Percentiles rank a stretch among this genome's conserved stretches.
phyloP scores from a whole-genome alignment of 345 rosid genomes.

The Salix koriyanagi region DNA sequence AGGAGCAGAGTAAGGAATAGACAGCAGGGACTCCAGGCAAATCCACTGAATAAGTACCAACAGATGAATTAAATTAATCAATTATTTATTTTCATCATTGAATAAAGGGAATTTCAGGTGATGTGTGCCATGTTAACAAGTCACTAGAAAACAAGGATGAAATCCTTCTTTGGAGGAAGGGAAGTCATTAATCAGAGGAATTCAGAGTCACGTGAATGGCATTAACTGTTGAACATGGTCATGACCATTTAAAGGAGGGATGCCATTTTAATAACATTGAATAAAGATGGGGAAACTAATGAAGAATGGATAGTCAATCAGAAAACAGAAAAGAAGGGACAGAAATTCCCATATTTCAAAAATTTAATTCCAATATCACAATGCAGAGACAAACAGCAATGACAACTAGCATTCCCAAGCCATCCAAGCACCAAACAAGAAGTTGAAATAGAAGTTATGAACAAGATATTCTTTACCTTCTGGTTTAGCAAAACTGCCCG shows the following conservation, averaged over 20 bases:
- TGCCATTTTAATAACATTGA: background rate
- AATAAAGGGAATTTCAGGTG: no score
- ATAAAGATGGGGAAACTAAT: background rate
- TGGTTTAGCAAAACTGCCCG: constrained; percentile 73
- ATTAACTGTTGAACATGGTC: background rate
- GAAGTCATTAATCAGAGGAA: background rate
- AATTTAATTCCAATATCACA: background rate
- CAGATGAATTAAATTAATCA: constrained; percentile 3
- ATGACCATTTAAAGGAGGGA: background rate
- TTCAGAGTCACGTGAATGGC: background rate
- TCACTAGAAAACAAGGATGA: no score
- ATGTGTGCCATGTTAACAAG: no score
- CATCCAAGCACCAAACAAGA: background rate
- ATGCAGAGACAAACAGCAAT: background rate
- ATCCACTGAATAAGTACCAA: constrained; percentile 56
- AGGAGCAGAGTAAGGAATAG: constrained; percentile 45
- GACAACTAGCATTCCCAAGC: background rate
- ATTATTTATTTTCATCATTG: background rate
- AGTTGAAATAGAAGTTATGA: background rate
- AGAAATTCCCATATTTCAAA: background rate
- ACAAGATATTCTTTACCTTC: constrained; percentile 54
- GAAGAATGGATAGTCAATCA: background rate
- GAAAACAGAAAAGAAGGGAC: background rate
- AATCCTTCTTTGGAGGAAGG: no score
- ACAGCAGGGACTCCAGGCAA: constrained; percentile 70